Base-by-base conservation (phyloP, 2,329 filamentous ascomycete species). In the Chrysoporthe austroafricana region DNA sequence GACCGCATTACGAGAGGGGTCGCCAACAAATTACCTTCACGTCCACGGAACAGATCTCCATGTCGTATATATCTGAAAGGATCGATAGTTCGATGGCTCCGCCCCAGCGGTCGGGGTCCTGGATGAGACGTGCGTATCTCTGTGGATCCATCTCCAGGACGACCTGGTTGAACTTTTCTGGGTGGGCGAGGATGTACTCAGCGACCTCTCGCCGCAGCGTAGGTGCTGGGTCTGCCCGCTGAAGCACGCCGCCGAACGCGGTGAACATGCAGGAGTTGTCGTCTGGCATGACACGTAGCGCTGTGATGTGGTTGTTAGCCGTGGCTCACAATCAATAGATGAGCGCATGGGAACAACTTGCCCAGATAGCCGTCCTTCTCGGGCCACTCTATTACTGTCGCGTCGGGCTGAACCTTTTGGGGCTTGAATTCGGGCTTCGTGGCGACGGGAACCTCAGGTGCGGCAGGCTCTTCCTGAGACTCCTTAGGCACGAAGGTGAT, bases 211-310 rank as follows among this genome's bases (percentile, higher is more conserved):
- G 89, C 66, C 94, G 89, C 21, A 97, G 83, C 73, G 91, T 74
- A 9, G 78, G 75, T 7, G 80, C 80, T n/a, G 80, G 77, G 61
- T 83, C 78, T 21, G 81, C 77, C 36, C 81, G 86, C 61, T 93
- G 87, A n/a, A 97, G 85, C 3, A 91, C 91, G 64, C 90, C 91
- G 18, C 92, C 92, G 59, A 98, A 89, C 0, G 95, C 94, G 39
- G 94, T 91, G 79, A 97, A 98, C 74, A 98, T 89, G 79, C 95
- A 98, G 68, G 90, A 93, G 79, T 97, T 97, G 78, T 98, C 95
- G 75, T 97, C 95, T 4, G 94, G 93, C 95, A 98, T 97, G 62
- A 98, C 92, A 16, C 95, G 90, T 21, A 97, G 86, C 9, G 96
- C 91, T 88, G 56, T 36, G 2, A 18, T 16, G 21, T 87, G 78